A percentile compares a stretch with the other conserved stretches of the same genome.
Evolutionary conservation across 352 stramenopile species (phyloP).

Genomic region (Pelagophyceae sp.): DNA sequence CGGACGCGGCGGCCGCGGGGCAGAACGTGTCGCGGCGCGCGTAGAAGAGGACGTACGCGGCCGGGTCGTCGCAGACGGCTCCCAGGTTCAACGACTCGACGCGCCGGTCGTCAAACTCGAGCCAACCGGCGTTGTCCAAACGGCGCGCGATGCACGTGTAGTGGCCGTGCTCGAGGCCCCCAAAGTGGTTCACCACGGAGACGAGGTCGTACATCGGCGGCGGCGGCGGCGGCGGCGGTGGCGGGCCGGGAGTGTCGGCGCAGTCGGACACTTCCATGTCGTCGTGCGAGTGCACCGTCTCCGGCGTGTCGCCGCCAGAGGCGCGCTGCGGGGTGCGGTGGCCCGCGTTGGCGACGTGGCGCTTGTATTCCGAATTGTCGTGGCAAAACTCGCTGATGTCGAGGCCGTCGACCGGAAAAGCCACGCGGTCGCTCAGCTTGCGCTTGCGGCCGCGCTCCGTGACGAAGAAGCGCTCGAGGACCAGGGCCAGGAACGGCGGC

Average conservation of each 20-base stretch:
- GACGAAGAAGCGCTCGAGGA: conserved; percentile 66
- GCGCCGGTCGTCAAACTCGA: conserved; percentile 13
- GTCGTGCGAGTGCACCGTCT: background rate
- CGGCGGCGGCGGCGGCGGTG: background rate
- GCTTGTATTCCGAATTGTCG: background rate
- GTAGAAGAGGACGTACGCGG: conserved; percentile 12
- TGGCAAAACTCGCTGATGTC: conserved; percentile 40
- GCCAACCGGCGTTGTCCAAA: background rate
- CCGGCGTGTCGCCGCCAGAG: background rate
- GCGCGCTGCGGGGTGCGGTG: conserved; percentile 36
- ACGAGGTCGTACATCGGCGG: conserved; percentile 59
- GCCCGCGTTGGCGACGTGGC: conserved; percentile 47
- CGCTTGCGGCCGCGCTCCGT: conserved; percentile 41
- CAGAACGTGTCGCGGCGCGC: conserved; percentile 2
- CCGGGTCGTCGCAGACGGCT: background rate
- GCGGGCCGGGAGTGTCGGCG: background rate
- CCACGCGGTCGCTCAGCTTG: conserved; percentile 60
- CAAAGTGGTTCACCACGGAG: conserved; percentile 63
- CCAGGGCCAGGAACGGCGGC: conserved; percentile 62
- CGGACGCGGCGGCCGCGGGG: background rate
- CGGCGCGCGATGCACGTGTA: conserved; percentile 46
- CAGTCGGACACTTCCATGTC: background rate
- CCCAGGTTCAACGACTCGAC: background rate
- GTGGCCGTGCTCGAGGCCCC: conserved; percentile 60
- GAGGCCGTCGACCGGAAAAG: conserved; percentile 50